These are phyloP conservation scores for Acanthamoeba culbertsoni DNA, from an alignment of 208 protist species.

Conservation along the genomic window DNA sequence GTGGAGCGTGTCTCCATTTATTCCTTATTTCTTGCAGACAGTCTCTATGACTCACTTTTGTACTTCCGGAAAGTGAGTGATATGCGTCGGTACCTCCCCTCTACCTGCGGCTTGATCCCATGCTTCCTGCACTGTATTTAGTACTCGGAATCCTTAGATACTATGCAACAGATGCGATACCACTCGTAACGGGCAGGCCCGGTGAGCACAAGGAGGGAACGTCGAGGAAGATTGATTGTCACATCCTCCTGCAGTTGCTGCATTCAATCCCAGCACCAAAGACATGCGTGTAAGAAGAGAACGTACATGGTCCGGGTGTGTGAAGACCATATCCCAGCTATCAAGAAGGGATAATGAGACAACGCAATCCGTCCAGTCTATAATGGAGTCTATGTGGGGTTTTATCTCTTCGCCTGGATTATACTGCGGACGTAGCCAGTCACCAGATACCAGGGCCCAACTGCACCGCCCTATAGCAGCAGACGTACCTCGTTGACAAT, in stretches of 20 bases:
- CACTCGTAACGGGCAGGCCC: background rate
- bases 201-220: background rate
- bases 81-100: background rate
- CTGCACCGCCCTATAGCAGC: background rate
- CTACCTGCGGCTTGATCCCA: background rate
- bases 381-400: background rate
- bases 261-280: background rate
- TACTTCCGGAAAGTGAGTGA: background rate
- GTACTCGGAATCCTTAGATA: background rate
- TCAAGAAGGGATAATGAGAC: background rate
- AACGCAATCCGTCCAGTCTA: background rate
- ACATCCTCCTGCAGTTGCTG: background rate
- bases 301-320: background rate
- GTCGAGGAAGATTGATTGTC: background rate
- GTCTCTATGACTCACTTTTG: too few relatives aligned
- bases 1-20: too few relatives aligned
- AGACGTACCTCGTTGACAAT: background rate
- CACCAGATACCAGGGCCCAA: background rate
- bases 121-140: background rate
- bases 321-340: conserved; percentile 9
- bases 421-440: background rate
- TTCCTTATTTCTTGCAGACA: too few relatives aligned
- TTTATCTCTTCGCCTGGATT: background rate
- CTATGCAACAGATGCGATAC: background rate
- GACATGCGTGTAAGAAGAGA: background rate